Evolutionary conservation across 129 eudicot genomes (phyloP).

Genomic region (Escallonia rubra): DNA sequence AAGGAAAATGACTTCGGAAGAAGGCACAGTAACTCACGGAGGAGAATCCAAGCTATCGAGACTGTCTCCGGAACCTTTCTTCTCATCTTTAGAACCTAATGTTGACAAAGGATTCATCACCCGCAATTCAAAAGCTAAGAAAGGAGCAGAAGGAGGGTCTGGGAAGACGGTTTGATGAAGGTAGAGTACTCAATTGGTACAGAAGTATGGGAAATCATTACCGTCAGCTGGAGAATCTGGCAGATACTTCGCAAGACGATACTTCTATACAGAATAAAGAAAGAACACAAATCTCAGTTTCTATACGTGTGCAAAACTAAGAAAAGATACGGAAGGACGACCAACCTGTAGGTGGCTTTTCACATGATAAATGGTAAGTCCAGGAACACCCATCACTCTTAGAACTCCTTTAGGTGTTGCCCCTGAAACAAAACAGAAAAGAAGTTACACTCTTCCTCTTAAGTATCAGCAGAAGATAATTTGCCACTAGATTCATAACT

Average conservation of each 20-base stretch:
- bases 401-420: conserved; percentile 70
- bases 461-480: too few relatives aligned
- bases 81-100: conserved; percentile 13
- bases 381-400: conserved; percentile 71
- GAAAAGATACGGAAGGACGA: neutral
- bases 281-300: neutral
- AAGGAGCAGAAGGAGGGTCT: neutral
- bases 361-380: conserved; percentile 66
- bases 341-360: conserved; percentile 68
- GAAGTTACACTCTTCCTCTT: neutral
- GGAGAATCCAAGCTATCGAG: conserved; percentile 16
- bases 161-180: too few relatives aligned
- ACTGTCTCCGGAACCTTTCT: conserved; percentile 18
- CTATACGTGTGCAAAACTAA: too few relatives aligned
- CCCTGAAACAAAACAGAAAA: conserved; percentile 27
- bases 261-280: conserved; percentile 30
- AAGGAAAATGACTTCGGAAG: neutral
- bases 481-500: too few relatives aligned
- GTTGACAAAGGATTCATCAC: neutral
- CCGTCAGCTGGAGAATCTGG: conserved; percentile 68
- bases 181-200: too few relatives aligned
- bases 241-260: conserved; percentile 64
- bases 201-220: conserved; percentile 13
- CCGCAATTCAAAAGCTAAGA: neutral
- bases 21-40: conserved; percentile 11